Percentiles rank a stretch among this genome's conserved stretches.
Conservation (phyloP, 495 filamentous ascomycete species). For the Glarea lozoyensis region DNA sequence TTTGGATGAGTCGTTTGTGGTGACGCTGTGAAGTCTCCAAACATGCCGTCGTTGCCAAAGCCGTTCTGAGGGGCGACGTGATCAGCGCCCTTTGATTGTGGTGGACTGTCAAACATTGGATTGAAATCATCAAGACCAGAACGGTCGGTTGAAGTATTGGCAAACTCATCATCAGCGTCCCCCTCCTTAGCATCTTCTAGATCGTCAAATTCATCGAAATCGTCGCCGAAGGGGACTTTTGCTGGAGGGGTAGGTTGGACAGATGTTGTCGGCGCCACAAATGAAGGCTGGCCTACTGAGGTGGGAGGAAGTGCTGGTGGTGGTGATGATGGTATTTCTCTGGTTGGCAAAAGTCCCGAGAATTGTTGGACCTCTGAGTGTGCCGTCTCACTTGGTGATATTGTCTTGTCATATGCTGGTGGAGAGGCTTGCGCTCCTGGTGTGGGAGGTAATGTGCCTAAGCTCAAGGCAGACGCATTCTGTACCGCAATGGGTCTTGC, state of each 20-base stretch:
- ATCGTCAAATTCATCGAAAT: slow-evolving; percentile 86
- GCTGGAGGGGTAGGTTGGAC: slow-evolving; percentile 27
- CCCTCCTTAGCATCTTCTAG: slow-evolving; percentile 84
- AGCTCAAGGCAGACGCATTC: slow-evolving; percentile 8
- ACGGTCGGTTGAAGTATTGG: slow-evolving; percentile 40
- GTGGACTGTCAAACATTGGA: slow-evolving; percentile 51
- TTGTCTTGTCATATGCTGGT: slow-evolving; percentile 50
- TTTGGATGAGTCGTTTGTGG: slow-evolving; percentile 3
- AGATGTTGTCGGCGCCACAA: slow-evolving; percentile 13
- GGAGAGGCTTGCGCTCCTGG: slow-evolving; percentile 53
- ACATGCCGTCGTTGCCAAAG: slow-evolving; percentile 16
- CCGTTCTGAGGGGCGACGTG: slow-evolving; percentile 28
- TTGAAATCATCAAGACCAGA: slow-evolving; percentile 59
- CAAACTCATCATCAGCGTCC: slow-evolving; percentile 85
- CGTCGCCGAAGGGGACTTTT: slow-evolving; percentile 52
- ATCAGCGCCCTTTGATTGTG: slow-evolving; percentile 18
- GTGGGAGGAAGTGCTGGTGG: slow-evolving; percentile 12
- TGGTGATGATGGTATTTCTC: slow-evolving; percentile 50
- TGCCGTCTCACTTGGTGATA: slow-evolving; percentile 38
- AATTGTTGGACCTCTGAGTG: slow-evolving; percentile 35
- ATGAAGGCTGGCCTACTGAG: slow-evolving; percentile 15
- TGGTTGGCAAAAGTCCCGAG: slow-evolving; percentile 53
- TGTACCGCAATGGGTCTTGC: slow-evolving; percentile 12
- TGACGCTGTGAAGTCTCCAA: slow-evolving; percentile 17
- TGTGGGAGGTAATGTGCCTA: slow-evolving; percentile 34